These are phyloP conservation scores for Talaromyces nanjingensis DNA, from an alignment of 495 filamentous ascomycete species.

Conservation along the genomic window DNA sequence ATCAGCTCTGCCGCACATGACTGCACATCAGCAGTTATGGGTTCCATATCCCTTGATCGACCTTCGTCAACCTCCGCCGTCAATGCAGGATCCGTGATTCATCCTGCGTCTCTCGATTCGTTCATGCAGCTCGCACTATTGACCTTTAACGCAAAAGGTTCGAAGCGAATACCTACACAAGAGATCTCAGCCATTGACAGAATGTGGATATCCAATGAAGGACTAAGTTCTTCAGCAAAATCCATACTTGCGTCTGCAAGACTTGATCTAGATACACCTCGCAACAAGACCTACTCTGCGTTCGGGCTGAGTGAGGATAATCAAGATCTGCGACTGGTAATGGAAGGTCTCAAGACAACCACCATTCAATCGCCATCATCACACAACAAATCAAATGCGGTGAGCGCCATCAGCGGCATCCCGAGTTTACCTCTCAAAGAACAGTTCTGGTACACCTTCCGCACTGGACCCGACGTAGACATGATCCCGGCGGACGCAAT, in stretches of 20 bases:
- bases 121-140: background rate
- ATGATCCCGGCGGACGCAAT: background rate
- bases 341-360: background rate
- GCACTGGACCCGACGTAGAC: background rate
- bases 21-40: background rate
- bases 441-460: background rate
- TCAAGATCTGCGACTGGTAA: background rate
- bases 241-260: background rate
- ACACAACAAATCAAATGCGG: background rate
- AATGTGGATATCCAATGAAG: background rate
- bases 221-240: background rate
- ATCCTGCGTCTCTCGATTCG: background rate
- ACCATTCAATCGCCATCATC: background rate
- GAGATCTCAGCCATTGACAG: background rate
- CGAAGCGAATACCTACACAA: background rate
- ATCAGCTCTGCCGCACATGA: background rate
- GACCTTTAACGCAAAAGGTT: background rate
- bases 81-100: background rate
- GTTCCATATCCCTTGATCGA: background rate
- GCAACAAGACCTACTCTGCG: background rate
- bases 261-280: background rate
- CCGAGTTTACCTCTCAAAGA: background rate
- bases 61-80: background rate
- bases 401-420: background rate
- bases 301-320: background rate